Evolutionary conservation across 1,284 basidiomycete genomes (phyloP).

Genomic region (Fomitiporia mediterranea): DNA sequence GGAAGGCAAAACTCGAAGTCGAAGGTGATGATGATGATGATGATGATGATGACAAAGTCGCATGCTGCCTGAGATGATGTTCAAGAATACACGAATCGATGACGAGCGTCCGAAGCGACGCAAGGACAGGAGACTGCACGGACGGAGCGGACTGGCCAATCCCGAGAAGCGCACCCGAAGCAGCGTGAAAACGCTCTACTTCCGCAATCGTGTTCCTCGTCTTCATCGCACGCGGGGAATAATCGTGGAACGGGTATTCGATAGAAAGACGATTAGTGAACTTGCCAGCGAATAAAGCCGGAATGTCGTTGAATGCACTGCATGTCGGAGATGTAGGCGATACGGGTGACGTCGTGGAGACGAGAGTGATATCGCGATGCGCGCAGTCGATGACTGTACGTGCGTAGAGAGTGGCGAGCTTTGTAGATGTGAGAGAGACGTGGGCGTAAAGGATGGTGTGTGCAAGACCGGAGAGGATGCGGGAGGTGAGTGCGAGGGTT

Average conservation of each 20-base stretch:
- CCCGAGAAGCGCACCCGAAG: slow-evolving; percentile 12
- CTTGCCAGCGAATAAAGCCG: slow-evolving; percentile 5
- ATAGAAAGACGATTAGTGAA: slow-evolving; percentile 9
- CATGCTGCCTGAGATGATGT: background rate
- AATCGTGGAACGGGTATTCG: background rate
- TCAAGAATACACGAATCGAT: slow-evolving; percentile 5
- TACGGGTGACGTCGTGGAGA: background rate
- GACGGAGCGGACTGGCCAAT: slow-evolving; percentile 5
- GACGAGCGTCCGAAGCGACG: slow-evolving; percentile 12
- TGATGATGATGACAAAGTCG: background rate
- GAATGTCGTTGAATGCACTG: background rate
- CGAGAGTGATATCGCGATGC: slow-evolving; percentile 6
- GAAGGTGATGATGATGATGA: too few relatives aligned
- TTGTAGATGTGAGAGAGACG: background rate
- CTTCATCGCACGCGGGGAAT: background rate
- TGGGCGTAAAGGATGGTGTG: slow-evolving; percentile 10
- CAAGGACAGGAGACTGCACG: slow-evolving; percentile 5
- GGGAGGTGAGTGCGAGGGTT: slow-evolving; percentile 13
- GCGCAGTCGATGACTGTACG: slow-evolving; percentile 5
- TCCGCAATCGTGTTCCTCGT: background rate
- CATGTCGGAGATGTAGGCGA: background rate
- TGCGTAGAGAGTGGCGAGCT: slow-evolving; percentile 4
- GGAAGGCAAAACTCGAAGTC: too few relatives aligned
- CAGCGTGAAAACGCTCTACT: slow-evolving; percentile 2
- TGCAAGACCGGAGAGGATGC: slow-evolving; percentile 5